Conservation (phyloP, 192 early-diverging fungal species). For the Linnemannia zychae region DNA sequence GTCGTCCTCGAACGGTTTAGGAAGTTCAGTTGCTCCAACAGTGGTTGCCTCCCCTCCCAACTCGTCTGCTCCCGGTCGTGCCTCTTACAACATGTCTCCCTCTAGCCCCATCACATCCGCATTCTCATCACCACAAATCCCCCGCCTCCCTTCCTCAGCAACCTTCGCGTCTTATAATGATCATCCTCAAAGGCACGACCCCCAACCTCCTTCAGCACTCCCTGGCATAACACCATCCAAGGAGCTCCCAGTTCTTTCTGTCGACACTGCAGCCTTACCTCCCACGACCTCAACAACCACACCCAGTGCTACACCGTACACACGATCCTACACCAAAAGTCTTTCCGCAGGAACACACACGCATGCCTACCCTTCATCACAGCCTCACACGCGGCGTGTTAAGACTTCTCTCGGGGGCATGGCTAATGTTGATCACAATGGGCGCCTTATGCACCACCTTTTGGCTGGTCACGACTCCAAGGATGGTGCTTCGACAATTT, state of each 20-base stretch:
- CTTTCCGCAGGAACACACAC: slow-evolving; percentile 19
- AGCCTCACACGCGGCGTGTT: slow-evolving; percentile 12
- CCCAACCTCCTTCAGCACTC: not conserved
- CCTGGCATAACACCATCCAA: not conserved
- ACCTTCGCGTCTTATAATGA: slow-evolving; percentile 17
- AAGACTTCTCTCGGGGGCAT: slow-evolving; percentile 39
- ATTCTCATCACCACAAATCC: slow-evolving; percentile 15
- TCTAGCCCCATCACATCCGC: slow-evolving; percentile 28
- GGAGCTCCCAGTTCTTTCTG: not conserved
- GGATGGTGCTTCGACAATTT: slow-evolving; percentile 23
- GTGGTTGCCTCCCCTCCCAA: slow-evolving; percentile 4
- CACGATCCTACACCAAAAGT: slow-evolving; percentile 26
- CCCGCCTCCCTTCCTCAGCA: slow-evolving; percentile 18
- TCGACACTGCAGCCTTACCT: slow-evolving; percentile 9
- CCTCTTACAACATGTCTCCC: slow-evolving; percentile 7
- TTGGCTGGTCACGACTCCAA: slow-evolving; percentile 7
- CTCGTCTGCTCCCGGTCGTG: not conserved
- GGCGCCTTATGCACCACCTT: slow-evolving; percentile 11
- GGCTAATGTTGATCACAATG: slow-evolving; percentile 38
- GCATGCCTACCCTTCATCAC: not conserved
- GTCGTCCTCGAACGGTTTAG: not conserved
- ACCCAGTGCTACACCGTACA: slow-evolving; percentile 9
- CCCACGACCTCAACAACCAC: not conserved
- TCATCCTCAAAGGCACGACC: not conserved
- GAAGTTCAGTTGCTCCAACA: not conserved